Evolutionary conservation across 495 filamentous ascomycete genomes (phyloP).

Genomic region (Lasiosphaeria hispida): DNA sequence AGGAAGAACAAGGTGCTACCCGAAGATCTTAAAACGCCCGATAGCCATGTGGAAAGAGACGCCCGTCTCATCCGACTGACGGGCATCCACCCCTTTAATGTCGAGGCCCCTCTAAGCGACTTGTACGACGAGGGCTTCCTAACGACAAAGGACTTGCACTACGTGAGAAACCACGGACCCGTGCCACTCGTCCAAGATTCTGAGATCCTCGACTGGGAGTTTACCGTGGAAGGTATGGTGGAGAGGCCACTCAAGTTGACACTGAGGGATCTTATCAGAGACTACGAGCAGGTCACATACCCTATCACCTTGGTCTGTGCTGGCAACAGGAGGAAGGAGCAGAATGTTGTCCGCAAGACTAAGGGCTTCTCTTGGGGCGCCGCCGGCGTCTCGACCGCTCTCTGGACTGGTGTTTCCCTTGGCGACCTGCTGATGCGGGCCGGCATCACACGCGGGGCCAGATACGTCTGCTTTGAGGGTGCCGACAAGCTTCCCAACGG

Average conservation of each 20-base stretch:
- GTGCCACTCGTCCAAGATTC: constrained; percentile 76
- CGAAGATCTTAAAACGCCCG: constrained; percentile 78
- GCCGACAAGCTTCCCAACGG: constrained; percentile 90
- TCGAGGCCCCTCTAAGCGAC: constrained; percentile 78
- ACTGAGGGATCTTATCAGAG: constrained; percentile 67
- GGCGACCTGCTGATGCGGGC: constrained; percentile 69
- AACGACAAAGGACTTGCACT: constrained; percentile 89
- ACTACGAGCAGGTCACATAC: constrained; percentile 81
- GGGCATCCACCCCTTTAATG: constrained; percentile 91
- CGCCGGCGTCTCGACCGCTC: constrained; percentile 81
- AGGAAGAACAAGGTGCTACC: constrained; percentile 62
- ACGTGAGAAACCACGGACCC: constrained; percentile 91
- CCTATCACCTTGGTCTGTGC: constrained; percentile 92
- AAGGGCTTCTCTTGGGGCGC: constrained; percentile 97
- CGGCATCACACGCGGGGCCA: constrained; percentile 65
- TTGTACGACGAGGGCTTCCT: constrained; percentile 87
- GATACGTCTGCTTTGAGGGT: constrained; percentile 91
- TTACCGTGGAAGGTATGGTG: constrained; percentile 83
- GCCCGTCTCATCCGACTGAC: constrained; percentile 84
- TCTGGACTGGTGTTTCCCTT: constrained; percentile 85
- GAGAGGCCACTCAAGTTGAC: constrained; percentile 72
- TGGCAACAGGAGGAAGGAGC: constrained; percentile 91
- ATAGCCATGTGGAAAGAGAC: constrained; percentile 83
- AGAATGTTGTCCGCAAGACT: constrained; percentile 86
- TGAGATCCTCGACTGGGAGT: constrained; percentile 76